Evolutionary conservation across 2,329 filamentous ascomycete species (phyloP).

Genomic region (Aureobasidium sp.): DNA sequence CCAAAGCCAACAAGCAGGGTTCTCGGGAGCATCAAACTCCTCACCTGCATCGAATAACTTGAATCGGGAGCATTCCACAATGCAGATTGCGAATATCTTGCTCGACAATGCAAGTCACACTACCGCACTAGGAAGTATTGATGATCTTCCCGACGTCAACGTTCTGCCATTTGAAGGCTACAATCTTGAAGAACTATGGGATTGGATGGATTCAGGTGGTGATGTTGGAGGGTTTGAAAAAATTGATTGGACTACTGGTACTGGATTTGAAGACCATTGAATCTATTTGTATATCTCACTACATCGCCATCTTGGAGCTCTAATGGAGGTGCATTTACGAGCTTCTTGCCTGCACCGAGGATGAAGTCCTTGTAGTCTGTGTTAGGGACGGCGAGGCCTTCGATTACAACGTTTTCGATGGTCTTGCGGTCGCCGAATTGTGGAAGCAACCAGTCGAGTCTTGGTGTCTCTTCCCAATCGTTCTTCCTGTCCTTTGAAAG

Average conservation of each 20-base stretch:
- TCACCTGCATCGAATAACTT: background rate
- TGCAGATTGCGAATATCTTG: slow-evolving; percentile 5
- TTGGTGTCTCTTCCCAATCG: slow-evolving; percentile 33
- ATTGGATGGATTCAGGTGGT: slow-evolving; percentile 8
- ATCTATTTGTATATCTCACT: too few relatives aligned
- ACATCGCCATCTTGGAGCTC: too few relatives aligned
- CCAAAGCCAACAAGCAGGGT: background rate
- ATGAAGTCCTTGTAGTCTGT: background rate
- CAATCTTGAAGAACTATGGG: slow-evolving; percentile 8
- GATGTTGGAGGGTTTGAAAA: background rate
- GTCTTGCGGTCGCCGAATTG: slow-evolving; percentile 26
- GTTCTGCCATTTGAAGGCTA: background rate
- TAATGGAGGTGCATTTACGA: background rate
- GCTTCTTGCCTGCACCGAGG: slow-evolving; percentile 4
- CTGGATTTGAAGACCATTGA: slow-evolving; percentile 3
- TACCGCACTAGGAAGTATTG: background rate
- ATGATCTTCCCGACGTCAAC: background rate
- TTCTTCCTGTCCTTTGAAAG: slow-evolving; percentile 37
- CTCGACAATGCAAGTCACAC: background rate
- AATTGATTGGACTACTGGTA: background rate
- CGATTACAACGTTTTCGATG: slow-evolving; percentile 24
- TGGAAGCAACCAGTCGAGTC: slow-evolving; percentile 33
- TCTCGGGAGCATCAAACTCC: background rate
- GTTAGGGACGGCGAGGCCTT: slow-evolving; percentile 18
- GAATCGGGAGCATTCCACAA: background rate